A percentile compares a stretch with the other conserved stretches of the same genome.
These are phyloP conservation scores for Aspergillus glaucus DNA, from an alignment of 2,329 filamentous ascomycete species.

Conservation along the genomic window DNA sequence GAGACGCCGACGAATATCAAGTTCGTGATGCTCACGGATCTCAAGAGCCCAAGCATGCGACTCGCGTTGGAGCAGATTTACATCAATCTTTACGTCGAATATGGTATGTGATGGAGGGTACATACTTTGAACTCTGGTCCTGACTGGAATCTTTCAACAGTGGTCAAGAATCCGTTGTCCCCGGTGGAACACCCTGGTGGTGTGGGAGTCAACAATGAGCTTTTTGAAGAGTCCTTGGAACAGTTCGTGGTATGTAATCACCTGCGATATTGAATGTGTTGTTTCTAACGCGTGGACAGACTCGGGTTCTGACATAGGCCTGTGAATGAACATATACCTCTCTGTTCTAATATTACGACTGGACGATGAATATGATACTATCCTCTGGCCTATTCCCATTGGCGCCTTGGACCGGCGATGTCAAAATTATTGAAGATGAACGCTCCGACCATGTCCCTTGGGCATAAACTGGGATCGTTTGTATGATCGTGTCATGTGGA, in stretches of 20 bases:
- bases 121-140: neutral
- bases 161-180: constrained; percentile 59
- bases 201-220: constrained; percentile 57
- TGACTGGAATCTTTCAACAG: constrained; percentile 25
- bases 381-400: no score
- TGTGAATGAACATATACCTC: neutral
- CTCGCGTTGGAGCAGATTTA: constrained; percentile 97
- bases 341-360: no score
- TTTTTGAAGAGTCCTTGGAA: constrained; percentile 55
- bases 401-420: no score
- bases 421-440: no score
- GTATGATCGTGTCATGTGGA: no score
- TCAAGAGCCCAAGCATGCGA: constrained; percentile 79
- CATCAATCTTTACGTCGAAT: constrained; percentile 96
- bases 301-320: constrained; percentile 25
- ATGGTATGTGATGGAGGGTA: constrained; percentile 48
- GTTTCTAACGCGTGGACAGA: constrained; percentile 21
- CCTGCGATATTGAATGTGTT: constrained; percentile 9
- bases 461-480: no score
- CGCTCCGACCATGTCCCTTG: no score
- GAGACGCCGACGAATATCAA: constrained; percentile 94
- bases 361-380: no score
- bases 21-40: constrained; percentile 94
- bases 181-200: constrained; percentile 57
- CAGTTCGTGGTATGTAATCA: constrained; percentile 42